Conservation (phyloP, 1,139 yeast species). For the Lizanozyma gosingica region DNA sequence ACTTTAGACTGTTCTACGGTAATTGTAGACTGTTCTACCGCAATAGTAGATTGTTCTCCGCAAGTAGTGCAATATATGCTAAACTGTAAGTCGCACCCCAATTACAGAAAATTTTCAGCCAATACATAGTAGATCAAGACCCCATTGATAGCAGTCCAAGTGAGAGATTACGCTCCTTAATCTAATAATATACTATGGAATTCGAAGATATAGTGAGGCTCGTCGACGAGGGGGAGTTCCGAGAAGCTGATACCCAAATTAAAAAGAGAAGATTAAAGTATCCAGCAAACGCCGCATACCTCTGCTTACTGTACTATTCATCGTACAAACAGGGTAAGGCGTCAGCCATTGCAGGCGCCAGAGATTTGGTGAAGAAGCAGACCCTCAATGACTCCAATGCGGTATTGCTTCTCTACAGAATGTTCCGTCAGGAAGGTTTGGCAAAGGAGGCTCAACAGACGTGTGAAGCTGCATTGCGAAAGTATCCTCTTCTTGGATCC, state of each 20-base stretch:
- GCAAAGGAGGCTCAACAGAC: not conserved
- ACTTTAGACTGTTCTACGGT: too few species aligned
- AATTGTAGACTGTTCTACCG: too few species aligned
- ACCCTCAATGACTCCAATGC: not conserved
- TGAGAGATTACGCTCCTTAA: too few species aligned
- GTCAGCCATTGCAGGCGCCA: not conserved
- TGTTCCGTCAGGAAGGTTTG: not conserved
- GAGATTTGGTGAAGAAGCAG: not conserved
- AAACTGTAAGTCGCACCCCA: too few species aligned
- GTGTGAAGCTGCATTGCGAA: not conserved
- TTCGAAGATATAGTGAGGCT: not conserved
- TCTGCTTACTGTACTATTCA: not conserved
- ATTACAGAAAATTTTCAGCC: too few species aligned
- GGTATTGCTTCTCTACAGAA: not conserved
- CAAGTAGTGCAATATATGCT: too few species aligned
- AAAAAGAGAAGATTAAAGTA: not conserved
- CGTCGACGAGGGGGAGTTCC: not conserved
- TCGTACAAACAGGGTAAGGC: not conserved
- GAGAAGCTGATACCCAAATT: not conserved
- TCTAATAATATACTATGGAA: too few species aligned
- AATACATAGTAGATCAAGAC: too few species aligned
- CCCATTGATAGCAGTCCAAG: too few species aligned
- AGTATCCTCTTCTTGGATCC: not conserved
- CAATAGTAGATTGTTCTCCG: too few species aligned
- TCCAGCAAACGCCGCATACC: not conserved